A percentile compares a stretch with the other conserved stretches of the same genome.
phyloP scores from a whole-genome alignment of 129 eudicot genomes.

The Chrysanthemum makinoi region DNA sequence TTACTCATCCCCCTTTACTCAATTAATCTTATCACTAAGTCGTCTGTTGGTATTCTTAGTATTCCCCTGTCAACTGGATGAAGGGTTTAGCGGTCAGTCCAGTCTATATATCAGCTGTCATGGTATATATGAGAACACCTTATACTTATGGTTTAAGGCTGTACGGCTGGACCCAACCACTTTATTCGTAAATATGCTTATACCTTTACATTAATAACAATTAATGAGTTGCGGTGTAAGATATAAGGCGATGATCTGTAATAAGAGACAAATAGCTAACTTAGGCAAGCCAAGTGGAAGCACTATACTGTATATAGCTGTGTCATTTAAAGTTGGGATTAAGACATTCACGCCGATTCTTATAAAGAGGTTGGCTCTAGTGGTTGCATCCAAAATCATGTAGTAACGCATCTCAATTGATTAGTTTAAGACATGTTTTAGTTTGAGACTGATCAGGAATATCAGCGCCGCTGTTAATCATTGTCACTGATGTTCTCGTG shows the following conservation, averaged over 20 bases:
- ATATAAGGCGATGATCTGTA: not conserved
- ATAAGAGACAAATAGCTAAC: not conserved
- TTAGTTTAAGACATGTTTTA: not conserved
- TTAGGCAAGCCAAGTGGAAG: not conserved
- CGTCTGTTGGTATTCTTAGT: not conserved
- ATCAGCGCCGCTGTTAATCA: not conserved
- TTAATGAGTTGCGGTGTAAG: not conserved
- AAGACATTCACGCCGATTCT: not conserved
- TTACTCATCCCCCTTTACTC: slow-evolving; percentile 10
- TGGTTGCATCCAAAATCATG: not conserved
- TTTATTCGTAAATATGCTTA: not conserved
- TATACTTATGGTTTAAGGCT: not conserved
- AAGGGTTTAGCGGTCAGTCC: not conserved
- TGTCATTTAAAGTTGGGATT: not conserved
- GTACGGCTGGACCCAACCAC: not conserved
- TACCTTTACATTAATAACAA: not conserved
- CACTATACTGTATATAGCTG: not conserved
- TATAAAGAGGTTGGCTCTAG: not conserved
- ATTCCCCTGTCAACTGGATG: not conserved
- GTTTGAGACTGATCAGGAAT: not conserved
- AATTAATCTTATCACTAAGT: not conserved
- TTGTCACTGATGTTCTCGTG: not conserved
- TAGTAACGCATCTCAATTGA: not conserved
- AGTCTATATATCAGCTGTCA: not conserved
- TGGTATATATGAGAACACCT: not conserved